Evolutionary conservation across 2,329 filamentous ascomycete species (phyloP).

Genomic region (Monilinia fructigena): DNA sequence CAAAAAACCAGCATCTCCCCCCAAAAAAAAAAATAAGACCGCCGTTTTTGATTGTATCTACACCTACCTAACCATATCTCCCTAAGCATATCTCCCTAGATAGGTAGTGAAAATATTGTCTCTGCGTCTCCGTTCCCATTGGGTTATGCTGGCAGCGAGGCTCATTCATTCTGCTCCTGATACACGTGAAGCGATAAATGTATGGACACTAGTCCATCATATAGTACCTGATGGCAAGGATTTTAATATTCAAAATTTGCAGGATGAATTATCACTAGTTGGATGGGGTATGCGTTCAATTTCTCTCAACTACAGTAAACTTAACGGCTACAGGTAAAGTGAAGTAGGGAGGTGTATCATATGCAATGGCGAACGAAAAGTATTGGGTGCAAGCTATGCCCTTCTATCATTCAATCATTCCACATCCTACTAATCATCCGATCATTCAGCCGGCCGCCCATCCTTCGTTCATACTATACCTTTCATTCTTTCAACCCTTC

Average conservation of each 20-base stretch:
- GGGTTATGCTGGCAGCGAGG: too few relatives aligned
- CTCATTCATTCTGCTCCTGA: too few relatives aligned
- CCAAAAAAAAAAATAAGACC: too few relatives aligned
- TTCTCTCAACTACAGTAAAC: slow-evolving; percentile 17
- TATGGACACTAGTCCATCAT: neutral
- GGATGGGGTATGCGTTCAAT: slow-evolving; percentile 17
- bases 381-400: neutral
- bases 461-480: slow-evolving; percentile 9
- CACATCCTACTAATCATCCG: slow-evolving; percentile 4
- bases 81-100: too few relatives aligned
- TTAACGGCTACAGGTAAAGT: neutral
- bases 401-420: slow-evolving; percentile 19
- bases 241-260: too few relatives aligned
- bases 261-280: neutral
- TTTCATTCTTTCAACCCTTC: slow-evolving; percentile 7
- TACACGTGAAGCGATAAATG: too few relatives aligned
- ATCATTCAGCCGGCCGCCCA: slow-evolving; percentile 1
- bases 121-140: too few relatives aligned
- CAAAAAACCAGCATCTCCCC: too few relatives aligned
- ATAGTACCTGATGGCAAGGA: too few relatives aligned
- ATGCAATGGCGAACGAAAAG: neutral
- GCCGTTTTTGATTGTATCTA: too few relatives aligned
- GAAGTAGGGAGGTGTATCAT: neutral
- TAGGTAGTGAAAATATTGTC: too few relatives aligned
- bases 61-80: too few relatives aligned